Conservation (phyloP, 2,329 filamentous ascomycete genomes). For the Colletotrichum sp. region DNA sequence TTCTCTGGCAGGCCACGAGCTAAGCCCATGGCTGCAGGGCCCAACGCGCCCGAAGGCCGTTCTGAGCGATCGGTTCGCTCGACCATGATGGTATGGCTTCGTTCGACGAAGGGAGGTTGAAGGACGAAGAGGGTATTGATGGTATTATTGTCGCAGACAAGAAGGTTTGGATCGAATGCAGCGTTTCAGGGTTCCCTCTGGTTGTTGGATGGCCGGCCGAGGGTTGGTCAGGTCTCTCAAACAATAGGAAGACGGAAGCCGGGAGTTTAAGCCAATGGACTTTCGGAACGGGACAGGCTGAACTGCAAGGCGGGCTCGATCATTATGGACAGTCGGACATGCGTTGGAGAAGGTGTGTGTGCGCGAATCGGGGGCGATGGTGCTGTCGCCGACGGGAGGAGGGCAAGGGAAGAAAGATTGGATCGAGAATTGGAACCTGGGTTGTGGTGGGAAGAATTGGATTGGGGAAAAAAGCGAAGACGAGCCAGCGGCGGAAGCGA, state of each 20-base stretch:
- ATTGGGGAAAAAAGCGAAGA: not conserved
- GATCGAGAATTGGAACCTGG: not conserved
- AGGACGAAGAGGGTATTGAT: not conserved
- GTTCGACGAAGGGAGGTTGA: not conserved
- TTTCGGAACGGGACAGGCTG: conserved; percentile 16
- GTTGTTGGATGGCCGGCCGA: not conserved
- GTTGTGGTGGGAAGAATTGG: not conserved
- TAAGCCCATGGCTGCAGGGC: conserved; percentile 36
- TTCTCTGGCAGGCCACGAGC: conserved; percentile 46
- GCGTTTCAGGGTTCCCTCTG: conserved; percentile 21
- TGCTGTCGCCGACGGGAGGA: not conserved
- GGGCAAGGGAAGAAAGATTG: not conserved
- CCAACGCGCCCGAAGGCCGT: conserved; percentile 30
- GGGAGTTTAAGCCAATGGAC: conserved; percentile 22
- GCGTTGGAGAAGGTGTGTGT: conserved; percentile 8
- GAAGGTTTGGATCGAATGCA: conserved; percentile 10
- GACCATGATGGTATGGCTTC: conserved; percentile 12
- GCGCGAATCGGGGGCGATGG: not conserved
- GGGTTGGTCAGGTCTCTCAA: conserved; percentile 17
- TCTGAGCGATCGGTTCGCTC: conserved; percentile 24
- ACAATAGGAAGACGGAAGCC: conserved; percentile 4
- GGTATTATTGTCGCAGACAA: not conserved
- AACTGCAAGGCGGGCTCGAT: conserved; percentile 8
- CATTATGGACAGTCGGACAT: conserved; percentile 20
- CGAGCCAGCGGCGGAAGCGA: not conserved